Evolutionary conservation across 768 basidiomycete species (phyloP).

Genomic region (Mycena sanguinolenta): DNA sequence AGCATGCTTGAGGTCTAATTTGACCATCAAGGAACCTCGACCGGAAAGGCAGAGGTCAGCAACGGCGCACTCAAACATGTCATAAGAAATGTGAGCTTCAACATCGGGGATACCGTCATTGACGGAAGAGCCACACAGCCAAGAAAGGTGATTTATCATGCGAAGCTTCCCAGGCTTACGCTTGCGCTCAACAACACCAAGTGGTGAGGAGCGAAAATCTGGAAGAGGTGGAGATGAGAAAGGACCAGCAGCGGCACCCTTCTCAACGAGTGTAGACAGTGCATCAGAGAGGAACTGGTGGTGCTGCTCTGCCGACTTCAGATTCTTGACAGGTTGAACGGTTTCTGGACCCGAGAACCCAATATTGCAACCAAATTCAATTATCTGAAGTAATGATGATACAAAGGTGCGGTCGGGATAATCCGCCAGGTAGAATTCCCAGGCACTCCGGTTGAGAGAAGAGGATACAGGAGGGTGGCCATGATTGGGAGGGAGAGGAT

Average conservation of each 20-base stretch:
- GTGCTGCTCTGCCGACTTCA: constrained; percentile 42
- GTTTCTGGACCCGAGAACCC: too few relatives aligned
- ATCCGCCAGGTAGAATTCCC: neutral
- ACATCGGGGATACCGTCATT: constrained; percentile 49
- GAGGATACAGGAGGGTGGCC: constrained; percentile 7
- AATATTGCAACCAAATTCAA: too few relatives aligned
- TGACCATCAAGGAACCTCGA: constrained; percentile 17
- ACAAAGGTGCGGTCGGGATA: too few relatives aligned
- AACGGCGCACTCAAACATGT: constrained; percentile 43
- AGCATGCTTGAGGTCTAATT: constrained; percentile 35
- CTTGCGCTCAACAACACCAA: constrained; percentile 43
- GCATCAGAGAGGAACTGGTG: constrained; percentile 17
- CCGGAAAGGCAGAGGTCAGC: constrained; percentile 43
- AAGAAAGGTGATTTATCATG: constrained; percentile 40
- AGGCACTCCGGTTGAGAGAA: neutral
- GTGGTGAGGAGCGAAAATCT: constrained; percentile 41
- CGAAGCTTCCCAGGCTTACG: constrained; percentile 40
- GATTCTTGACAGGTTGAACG: constrained; percentile 36
- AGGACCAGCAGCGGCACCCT: constrained; percentile 40
- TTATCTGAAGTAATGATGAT: too few relatives aligned
- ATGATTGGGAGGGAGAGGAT: neutral
- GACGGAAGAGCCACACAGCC: constrained; percentile 43
- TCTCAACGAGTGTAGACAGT: constrained; percentile 21
- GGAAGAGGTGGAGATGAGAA: constrained; percentile 37
- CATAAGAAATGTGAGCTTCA: constrained; percentile 47